Base-by-base conservation (phyloP, 352 stramenopile species). In the Pseudoperonospora humuli region DNA sequence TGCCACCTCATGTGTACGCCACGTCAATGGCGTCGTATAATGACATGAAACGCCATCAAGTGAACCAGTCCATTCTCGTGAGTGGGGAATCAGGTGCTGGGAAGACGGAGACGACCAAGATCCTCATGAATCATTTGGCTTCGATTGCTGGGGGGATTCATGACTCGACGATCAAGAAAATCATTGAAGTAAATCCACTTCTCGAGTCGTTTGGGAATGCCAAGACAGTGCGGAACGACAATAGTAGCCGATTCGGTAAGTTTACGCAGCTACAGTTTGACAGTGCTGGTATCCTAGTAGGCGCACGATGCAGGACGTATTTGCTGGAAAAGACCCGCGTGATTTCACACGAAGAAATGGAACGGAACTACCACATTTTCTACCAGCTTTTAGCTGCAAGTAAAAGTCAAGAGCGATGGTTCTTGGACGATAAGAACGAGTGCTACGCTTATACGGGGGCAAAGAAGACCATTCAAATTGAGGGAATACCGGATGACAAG, bases 191-290 rank as follows among this genome's bases (percentile, higher is more conserved):
- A 9, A 92, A 86, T 47, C 80, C 80, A 31, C 60, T 92, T 34
- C 64, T 92, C n/a, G 80, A 92, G 46, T 84, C 68, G 11, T 92
- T 92, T 42, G 80, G 80, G 20, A 92, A 92, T 61, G 94, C 95
- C 51, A 95, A 96, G 56, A 98, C 95, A 5, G 74, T 97, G 21
- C 70, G 95, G 7, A 98, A 98, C 64, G 88, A 98, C 66, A 98
- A 98, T 67, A 97, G 82, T 39, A 86, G 56, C 49, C 83, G 95
- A 17, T 98, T 98, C 61, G 95, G 95, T 26, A 98, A 98, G 63
- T 98, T 96, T 53, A 98, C 96, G 50, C 81, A 98, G 54, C 75
- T 98, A 8, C 74, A 95, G 50, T 98, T 98, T 53, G 76, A 88
- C 39, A 52, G 47, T 11, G 41, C 52, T 17, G 80, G 82, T 1